Evolutionary conservation across 176 grass and related monocot genomes (phyloP).

Genomic region (Metroxylon sagu): DNA sequence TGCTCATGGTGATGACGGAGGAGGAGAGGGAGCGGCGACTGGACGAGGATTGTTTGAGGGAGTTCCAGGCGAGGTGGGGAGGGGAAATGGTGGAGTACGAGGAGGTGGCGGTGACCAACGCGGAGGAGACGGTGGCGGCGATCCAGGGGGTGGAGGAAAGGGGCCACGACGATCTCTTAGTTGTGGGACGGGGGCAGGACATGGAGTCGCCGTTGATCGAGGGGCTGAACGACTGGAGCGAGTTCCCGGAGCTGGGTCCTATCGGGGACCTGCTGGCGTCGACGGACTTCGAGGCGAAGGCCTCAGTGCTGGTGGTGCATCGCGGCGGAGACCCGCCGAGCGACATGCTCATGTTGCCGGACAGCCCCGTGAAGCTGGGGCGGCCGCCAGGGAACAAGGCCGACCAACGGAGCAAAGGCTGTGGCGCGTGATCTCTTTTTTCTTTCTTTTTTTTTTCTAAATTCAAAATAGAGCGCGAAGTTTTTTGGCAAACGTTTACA

Average conservation of each 20-base stretch:
- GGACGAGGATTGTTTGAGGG: conserved; percentile 67
- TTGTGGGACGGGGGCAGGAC: conserved; percentile 56
- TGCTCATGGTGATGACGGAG: conserved; percentile 27
- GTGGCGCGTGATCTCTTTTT: no score
- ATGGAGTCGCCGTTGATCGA: conserved; percentile 36
- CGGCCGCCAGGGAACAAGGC: conserved; percentile 45
- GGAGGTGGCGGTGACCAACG: conserved; percentile 33
- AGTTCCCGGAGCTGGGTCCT: conserved; percentile 79
- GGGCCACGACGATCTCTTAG: conserved; percentile 56
- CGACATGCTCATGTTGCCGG: background rate
- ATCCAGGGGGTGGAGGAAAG: conserved; percentile 44
- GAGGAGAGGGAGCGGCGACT: conserved; percentile 33
- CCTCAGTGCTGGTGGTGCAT: conserved; percentile 71
- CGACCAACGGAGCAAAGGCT: conserved; percentile 4
- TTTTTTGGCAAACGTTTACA: no score
- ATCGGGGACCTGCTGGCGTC: conserved; percentile 82
- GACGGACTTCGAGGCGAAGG: conserved; percentile 54
- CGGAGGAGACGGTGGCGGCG: conserved; percentile 59
- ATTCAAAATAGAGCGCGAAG: no score
- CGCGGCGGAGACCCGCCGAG: conserved; percentile 26
- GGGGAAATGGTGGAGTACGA: conserved; percentile 31
- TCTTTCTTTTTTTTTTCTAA: no score
- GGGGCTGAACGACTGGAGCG: conserved; percentile 58
- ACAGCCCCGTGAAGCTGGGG: conserved; percentile 10
- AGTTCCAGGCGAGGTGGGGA: conserved; percentile 42